A percentile compares a stretch with the other conserved stretches of the same genome.
Conservation (phyloP, 768 basidiomycete genomes). For the Xerocomus brunneocitrinus region DNA sequence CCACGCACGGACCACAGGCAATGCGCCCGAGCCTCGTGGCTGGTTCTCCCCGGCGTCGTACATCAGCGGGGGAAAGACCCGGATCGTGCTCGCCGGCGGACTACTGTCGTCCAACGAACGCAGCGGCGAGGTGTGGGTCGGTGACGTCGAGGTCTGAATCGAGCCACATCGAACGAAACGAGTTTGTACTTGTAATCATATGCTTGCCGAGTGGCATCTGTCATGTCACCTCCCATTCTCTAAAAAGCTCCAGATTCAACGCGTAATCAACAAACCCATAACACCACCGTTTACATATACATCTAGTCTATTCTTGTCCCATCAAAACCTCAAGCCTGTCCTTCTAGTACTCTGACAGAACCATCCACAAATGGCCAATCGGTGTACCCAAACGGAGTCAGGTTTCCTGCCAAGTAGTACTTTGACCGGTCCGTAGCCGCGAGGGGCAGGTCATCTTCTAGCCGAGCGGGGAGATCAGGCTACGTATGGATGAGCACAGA, state of each 20-base stretch:
- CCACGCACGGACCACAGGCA: background rate
- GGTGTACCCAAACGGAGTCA: slow-evolving; percentile 24
- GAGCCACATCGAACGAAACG: background rate
- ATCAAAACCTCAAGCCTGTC: background rate
- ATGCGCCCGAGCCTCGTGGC: slow-evolving; percentile 33
- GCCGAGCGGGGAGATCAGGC: slow-evolving; percentile 27
- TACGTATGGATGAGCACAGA: background rate
- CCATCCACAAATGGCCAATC: slow-evolving; percentile 25
- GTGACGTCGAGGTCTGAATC: slow-evolving; percentile 27
- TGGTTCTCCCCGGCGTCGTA: slow-evolving; percentile 39
- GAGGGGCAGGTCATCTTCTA: slow-evolving; percentile 17
- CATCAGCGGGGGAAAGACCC: slow-evolving; percentile 19
- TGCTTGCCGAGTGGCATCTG: no score
- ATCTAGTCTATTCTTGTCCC: no score
- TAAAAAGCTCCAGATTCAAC: no score
- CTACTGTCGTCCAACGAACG: slow-evolving; percentile 39
- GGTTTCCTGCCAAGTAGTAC: slow-evolving; percentile 24
- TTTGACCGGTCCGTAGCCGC: slow-evolving; percentile 15
- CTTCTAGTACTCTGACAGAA: background rate
- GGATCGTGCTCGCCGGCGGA: slow-evolving; percentile 38
- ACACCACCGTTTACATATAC: no score
- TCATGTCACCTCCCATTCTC: no score
- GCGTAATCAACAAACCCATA: no score
- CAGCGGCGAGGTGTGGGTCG: slow-evolving; percentile 38
- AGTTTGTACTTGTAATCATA: background rate